These are phyloP conservation scores for Trypanosoma platydactyli DNA, from an alignment of 208 protist genomes.

Conservation along the genomic window DNA sequence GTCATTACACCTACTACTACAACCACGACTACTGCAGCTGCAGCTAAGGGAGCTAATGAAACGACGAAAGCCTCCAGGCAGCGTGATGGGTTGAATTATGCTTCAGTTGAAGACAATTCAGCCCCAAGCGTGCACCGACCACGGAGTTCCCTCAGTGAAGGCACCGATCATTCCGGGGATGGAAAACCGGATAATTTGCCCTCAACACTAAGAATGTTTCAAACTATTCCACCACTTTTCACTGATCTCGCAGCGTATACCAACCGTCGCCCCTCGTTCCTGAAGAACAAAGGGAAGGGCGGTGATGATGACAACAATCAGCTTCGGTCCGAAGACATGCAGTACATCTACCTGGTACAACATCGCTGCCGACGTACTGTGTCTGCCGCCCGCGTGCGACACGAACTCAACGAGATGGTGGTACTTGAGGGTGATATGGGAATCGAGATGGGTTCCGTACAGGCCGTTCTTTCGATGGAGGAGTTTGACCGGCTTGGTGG, in stretches of 20 bases:
- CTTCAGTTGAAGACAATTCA: background rate
- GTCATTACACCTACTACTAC: background rate
- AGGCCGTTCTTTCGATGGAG: slow-evolving; percentile 29
- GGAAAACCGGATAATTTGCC: background rate
- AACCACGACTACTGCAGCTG: background rate
- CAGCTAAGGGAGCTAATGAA: background rate
- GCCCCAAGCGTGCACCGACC: background rate
- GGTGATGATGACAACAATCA: background rate
- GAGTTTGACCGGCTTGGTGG: slow-evolving; percentile 36
- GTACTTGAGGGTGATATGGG: slow-evolving; percentile 81
- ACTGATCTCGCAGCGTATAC: slow-evolving; percentile 9
- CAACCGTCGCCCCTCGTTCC: slow-evolving; percentile 13
- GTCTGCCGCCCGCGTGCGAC: slow-evolving; percentile 28
- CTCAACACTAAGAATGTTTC: slow-evolving; percentile 5
- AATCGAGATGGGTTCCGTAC: slow-evolving; percentile 56
- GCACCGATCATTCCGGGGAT: background rate
- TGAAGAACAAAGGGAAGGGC: background rate
- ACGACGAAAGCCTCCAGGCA: background rate
- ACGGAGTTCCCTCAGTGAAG: background rate
- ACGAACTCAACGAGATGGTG: slow-evolving; percentile 42
- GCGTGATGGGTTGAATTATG: background rate
- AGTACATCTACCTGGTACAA: slow-evolving; percentile 49
- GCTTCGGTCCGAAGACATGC: slow-evolving; percentile 2
- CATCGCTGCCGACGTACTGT: slow-evolving; percentile 53
- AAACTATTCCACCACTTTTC: slow-evolving; percentile 19